phyloP scores from a whole-genome alignment of 2,329 filamentous ascomycete species.

The Trichophyton mentagrophytes region DNA sequence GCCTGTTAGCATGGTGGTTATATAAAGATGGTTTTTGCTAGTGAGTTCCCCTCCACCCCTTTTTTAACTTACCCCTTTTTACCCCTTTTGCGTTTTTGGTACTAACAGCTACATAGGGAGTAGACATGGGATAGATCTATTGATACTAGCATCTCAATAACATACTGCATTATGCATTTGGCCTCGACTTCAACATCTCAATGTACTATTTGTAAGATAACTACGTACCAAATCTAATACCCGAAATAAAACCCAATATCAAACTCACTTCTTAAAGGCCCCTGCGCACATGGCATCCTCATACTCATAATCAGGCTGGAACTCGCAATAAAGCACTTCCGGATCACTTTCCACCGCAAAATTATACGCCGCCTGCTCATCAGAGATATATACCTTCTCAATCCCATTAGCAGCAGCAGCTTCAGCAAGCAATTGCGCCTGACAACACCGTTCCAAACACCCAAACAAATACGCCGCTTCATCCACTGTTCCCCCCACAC shows the following conservation, averaged over 20 bases:
- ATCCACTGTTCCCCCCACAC: conserved; percentile 58
- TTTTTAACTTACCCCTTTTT: neutral
- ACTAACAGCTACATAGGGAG: neutral
- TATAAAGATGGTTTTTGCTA: neutral
- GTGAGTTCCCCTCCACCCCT: too few relatives aligned
- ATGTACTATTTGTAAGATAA: neutral
- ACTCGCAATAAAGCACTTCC: conserved; percentile 18
- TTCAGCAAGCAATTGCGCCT: conserved; percentile 55
- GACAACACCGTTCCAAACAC: conserved; percentile 54
- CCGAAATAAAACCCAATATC: neutral
- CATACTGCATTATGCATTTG: too few relatives aligned
- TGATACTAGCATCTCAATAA: too few relatives aligned
- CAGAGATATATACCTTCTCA: conserved; percentile 42
- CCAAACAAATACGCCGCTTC: conserved; percentile 61
- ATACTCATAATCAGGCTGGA: conserved; percentile 20
- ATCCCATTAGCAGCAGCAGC: conserved; percentile 47
- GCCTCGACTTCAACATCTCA: too few relatives aligned
- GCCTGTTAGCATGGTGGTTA: neutral
- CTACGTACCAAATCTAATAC: neutral
- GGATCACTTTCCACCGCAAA: conserved; percentile 18
- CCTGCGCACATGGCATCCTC: conserved; percentile 17
- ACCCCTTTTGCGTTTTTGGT: neutral
- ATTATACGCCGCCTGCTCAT: conserved; percentile 37
- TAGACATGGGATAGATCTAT: neutral
- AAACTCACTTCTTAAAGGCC: conserved; percentile 15